Base-by-base conservation (phyloP, 129 eudicot genomes). In the Chrysanthemum makinoi region DNA sequence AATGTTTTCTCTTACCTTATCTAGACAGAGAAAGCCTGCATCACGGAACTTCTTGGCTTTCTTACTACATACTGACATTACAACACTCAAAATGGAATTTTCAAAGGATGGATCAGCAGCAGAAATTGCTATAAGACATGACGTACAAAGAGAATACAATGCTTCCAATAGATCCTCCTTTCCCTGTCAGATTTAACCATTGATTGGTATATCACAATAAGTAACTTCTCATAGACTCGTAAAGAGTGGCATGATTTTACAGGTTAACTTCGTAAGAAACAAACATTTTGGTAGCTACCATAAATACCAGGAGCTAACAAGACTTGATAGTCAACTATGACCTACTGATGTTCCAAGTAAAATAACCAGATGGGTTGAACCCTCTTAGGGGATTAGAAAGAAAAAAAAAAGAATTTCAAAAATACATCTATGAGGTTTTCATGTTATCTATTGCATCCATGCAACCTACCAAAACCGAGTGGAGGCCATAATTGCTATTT, bases 1-100 rank as follows among this genome's bases (percentile, higher is more conserved):
- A 24, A 15, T 9, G 28, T 0, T 1, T 17, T 65, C n/a, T 63
- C 19, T 63, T 76, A 88, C 98, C 96, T 94, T 80, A 68, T 94
- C 96, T 77, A 94, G 90, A 78, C 91, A 84, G 77, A 62, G 69
- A 66, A 89, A 86, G 71, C 89, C 98, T 62, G 98, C 95, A 72
- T 90, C 96, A n/a, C 92, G 89, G 73, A 83, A 94, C 73, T 79
- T 87, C 76, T 85, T 86, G 61, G 72, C 77, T 65, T 87, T 94
- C 79, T 94, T 94, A 65, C 79, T 71, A 81, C 98, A 94, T 54
- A 92, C 97, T 44, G 97, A 73, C 5, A 78, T 73, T 54, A 87
- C 67, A 68, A 94, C 82, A 75, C 73, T 84, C 80, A 94, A 79
- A 75, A 94, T 80, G 68, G 87, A 84, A 80, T 68, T 77, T 69